Conservation (phyloP, 345 rosid species). For the Melaleuca alternifolia region DNA sequence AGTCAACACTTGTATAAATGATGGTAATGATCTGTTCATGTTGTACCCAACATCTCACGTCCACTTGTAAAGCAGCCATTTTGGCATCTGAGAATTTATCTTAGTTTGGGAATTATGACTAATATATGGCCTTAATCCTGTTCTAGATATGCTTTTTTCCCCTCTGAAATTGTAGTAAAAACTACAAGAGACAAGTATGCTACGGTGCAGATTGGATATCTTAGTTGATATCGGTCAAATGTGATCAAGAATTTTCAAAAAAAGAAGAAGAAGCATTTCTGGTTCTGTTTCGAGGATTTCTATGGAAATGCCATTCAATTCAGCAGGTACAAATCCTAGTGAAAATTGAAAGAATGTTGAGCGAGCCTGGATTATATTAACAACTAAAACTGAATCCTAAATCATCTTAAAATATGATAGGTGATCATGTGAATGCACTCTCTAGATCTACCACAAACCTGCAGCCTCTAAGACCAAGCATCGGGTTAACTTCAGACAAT, state of each 20-base stretch:
- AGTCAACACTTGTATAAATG: not conserved
- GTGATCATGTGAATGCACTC: not conserved
- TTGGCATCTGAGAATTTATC: not conserved
- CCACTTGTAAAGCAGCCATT: not conserved
- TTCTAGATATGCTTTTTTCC: not conserved
- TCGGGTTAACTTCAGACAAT: conserved; percentile 90
- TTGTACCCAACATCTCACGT: not conserved
- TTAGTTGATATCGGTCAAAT: not conserved
- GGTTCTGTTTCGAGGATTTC: not conserved
- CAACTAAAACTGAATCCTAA: not conserved
- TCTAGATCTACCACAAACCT: conserved; percentile 27
- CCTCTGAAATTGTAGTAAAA: not conserved
- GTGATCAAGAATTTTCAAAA: not conserved
- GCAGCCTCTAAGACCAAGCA: conserved; percentile 99
- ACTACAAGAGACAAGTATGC: not conserved
- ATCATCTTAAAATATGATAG: not conserved
- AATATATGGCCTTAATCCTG: not conserved
- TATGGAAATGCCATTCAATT: not conserved
- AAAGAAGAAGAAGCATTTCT: not conserved
- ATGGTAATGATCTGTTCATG: not conserved
- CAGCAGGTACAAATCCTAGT: not conserved
- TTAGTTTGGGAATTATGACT: conserved; percentile 15
- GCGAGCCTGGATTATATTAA: not conserved
- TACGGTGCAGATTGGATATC: not conserved
- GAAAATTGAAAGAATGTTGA: not conserved